phyloP scores from a whole-genome alignment of 352 stramenopile species.

The Pythium folliculosum region DNA sequence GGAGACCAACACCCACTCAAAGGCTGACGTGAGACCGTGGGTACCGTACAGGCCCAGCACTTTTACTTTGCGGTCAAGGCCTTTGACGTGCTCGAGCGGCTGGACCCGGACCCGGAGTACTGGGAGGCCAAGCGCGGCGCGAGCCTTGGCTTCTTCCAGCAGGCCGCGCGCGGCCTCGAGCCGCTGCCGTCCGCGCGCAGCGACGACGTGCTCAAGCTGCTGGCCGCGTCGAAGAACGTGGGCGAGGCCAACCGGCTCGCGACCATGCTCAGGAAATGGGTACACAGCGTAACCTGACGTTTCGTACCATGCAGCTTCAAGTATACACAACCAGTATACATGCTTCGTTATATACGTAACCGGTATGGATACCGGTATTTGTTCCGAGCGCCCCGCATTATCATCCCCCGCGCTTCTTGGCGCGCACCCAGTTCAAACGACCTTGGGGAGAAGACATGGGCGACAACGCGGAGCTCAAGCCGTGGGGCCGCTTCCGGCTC shows the following conservation, averaged over 20 bases:
- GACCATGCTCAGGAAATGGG: conserved; percentile 49
- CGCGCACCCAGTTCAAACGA: conserved; percentile 5
- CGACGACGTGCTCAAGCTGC: conserved; percentile 55
- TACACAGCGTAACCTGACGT: conserved; percentile 15
- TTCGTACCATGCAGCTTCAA: not conserved
- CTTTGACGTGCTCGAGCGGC: conserved; percentile 71
- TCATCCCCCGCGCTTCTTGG: not conserved
- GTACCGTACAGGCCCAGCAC: conserved; percentile 27
- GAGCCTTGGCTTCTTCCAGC: conserved; percentile 64
- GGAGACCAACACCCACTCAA: no score
- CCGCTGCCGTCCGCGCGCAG: conserved; percentile 26
- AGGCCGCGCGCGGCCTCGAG: conserved; percentile 44
- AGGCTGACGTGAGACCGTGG: no score
- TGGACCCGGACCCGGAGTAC: conserved; percentile 72
- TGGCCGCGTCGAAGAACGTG: conserved; percentile 54
- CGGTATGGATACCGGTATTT: conserved; percentile 8
- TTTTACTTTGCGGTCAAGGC: conserved; percentile 70
- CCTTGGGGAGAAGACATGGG: not conserved
- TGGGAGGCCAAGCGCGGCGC: conserved; percentile 79
- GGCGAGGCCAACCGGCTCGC: conserved; percentile 52
- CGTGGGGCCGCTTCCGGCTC: conserved; percentile 66
- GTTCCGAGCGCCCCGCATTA: not conserved
- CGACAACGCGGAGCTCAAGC: conserved; percentile 9
- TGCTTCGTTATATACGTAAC: not conserved
- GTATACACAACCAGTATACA: not conserved